phyloP scores from a whole-genome alignment of 2,329 filamentous ascomycete species.

The Scedosporium aurantiacum region DNA sequence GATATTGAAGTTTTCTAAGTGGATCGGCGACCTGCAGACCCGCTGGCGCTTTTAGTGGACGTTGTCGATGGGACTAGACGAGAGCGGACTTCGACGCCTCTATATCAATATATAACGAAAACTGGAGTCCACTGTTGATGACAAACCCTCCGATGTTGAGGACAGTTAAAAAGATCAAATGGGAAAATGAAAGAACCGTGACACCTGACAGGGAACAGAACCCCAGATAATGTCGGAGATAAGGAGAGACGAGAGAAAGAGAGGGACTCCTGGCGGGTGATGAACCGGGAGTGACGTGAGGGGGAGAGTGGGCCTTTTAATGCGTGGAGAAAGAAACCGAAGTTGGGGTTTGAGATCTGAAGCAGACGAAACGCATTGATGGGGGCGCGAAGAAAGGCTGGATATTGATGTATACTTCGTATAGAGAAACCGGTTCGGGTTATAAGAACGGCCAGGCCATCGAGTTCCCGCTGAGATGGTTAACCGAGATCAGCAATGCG shows the following conservation, averaged over 20 bases:
- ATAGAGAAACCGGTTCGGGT: background rate
- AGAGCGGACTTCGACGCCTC: background rate
- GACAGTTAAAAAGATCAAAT: too few species aligned
- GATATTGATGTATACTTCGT: background rate
- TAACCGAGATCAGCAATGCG: background rate
- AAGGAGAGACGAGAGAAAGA: background rate
- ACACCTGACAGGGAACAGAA: too few species aligned
- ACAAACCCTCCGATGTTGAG: background rate
- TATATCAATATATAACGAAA: background rate
- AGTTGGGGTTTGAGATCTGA: constrained; percentile 1
- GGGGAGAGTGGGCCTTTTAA: background rate
- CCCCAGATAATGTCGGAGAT: background rate
- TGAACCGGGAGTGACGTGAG: background rate
- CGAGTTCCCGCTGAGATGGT: background rate
- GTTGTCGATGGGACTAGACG: background rate
- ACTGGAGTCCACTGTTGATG: background rate
- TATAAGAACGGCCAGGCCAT: background rate
- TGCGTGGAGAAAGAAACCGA: background rate
- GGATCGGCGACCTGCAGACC: background rate
- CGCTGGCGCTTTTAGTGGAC: background rate
- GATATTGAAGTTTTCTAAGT: background rate
- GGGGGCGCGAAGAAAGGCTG: background rate
- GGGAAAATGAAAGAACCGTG: too few species aligned
- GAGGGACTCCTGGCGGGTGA: background rate
- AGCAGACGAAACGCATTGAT: background rate